These are phyloP conservation scores for Fusarium sp. DNA, from an alignment of 2,329 filamentous ascomycete species.

Conservation along the genomic window DNA sequence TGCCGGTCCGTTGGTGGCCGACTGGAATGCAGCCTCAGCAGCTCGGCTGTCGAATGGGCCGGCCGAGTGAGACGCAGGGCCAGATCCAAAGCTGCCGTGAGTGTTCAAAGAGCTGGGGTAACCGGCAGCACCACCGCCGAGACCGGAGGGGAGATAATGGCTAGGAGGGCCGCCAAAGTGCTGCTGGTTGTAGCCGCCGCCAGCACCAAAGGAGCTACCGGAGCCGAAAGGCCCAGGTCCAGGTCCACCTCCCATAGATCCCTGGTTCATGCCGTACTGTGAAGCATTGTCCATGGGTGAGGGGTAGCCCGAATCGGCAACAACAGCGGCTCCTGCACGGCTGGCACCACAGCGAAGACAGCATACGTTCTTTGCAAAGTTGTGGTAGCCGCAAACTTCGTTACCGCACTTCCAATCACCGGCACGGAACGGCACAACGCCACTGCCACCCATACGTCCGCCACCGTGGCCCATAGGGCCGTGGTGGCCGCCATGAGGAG, in stretches of 20 bases:
- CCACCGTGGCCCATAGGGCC: constrained; percentile 65
- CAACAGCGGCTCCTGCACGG: constrained; percentile 90
- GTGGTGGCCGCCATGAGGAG: constrained; percentile 72
- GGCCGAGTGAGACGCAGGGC: constrained; percentile 80
- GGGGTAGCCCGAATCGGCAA: constrained; percentile 91
- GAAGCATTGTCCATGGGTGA: constrained; percentile 88
- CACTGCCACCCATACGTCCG: constrained; percentile 81
- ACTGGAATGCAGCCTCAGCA: constrained; percentile 93
- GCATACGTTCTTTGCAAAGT: constrained; percentile 99
- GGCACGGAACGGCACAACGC: constrained; percentile 94
- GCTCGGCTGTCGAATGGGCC: constrained; percentile 92
- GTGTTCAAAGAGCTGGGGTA: constrained; percentile 85
- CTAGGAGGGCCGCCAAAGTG: constrained; percentile 89
- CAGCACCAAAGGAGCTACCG: constrained; percentile 72
- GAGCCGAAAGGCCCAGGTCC: constrained; percentile 80
- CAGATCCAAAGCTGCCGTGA: constrained; percentile 73
- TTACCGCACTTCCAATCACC: constrained; percentile 99
- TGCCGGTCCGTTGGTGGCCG: constrained; percentile 81
- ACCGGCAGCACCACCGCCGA: constrained; percentile 73
- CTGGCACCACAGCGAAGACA: constrained; percentile 96
- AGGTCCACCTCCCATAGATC: constrained; percentile 84
- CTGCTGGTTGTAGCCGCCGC: constrained; percentile 76
- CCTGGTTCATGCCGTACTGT: constrained; percentile 84
- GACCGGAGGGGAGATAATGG: constrained; percentile 88
- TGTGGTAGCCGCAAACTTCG: constrained; percentile 97